These are phyloP conservation scores for Psilocybe tampanensis DNA, from an alignment of 768 basidiomycete genomes.

Conservation along the genomic window DNA sequence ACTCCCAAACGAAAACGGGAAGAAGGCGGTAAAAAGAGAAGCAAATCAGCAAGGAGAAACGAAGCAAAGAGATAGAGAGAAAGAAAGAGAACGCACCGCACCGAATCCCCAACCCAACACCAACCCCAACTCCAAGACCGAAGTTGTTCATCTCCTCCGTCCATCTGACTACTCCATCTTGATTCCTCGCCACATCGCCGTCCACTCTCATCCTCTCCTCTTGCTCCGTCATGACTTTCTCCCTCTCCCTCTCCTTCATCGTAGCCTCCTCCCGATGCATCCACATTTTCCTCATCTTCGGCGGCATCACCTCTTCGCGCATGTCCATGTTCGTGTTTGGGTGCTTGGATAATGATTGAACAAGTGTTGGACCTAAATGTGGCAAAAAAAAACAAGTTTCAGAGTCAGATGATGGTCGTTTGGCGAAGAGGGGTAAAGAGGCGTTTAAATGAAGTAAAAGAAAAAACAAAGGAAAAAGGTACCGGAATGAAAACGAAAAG, in stretches of 20 bases:
- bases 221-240: slow-evolving; percentile 1
- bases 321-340: no score
- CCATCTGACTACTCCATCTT: no score
- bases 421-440: no score
- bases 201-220: not conserved
- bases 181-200: not conserved
- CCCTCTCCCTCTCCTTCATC: slow-evolving; percentile 7
- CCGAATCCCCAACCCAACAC: slow-evolving; percentile 9
- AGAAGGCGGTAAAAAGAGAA: not conserved
- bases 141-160: no score
- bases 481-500: no score
- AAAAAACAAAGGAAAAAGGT: no score
- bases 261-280: slow-evolving; percentile 33
- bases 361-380: no score
- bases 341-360: not conserved
- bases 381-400: no score
- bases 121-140: no score
- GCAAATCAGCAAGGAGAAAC: no score
- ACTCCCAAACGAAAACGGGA: not conserved
- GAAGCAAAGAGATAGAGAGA: not conserved
- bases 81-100: slow-evolving; percentile 7
- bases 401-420: no score
- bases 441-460: no score
- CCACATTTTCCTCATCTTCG: slow-evolving; percentile 64
- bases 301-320: slow-evolving; percentile 41